Evolutionary conservation across 2,329 filamentous ascomycete species (phyloP).

Genomic region (Neodidymelliopsis sp.): DNA sequence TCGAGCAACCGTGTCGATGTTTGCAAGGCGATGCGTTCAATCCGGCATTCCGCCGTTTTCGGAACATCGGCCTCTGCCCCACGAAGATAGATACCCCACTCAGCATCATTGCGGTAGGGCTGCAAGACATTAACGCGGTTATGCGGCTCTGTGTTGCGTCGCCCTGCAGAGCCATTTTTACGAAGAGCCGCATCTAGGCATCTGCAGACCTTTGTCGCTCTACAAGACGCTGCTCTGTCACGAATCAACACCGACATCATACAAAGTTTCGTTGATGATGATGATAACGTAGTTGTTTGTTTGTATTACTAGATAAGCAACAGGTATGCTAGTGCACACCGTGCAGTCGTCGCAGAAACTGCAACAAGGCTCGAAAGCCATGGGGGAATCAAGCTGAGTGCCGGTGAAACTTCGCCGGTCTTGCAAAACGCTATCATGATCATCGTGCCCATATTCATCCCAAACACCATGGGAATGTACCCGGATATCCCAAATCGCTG

Average conservation of each 20-base stretch:
- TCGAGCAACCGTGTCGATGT: background rate
- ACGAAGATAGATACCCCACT: slow-evolving; percentile 8
- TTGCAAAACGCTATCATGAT: slow-evolving; percentile 28
- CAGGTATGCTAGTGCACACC: background rate
- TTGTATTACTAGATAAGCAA: slow-evolving; percentile 5
- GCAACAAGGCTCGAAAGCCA: slow-evolving; percentile 13
- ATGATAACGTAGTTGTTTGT: slow-evolving; percentile 11
- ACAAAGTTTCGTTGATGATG: background rate
- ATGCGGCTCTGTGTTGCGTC: slow-evolving; percentile 16
- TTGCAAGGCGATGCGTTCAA: slow-evolving; percentile 4
- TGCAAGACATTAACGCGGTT: slow-evolving; percentile 5
- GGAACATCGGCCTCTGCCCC: slow-evolving; percentile 15
- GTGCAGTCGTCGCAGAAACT: slow-evolving; percentile 11
- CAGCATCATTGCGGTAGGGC: slow-evolving; percentile 2
- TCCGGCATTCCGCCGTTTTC: slow-evolving; percentile 3
- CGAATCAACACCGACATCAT: background rate
- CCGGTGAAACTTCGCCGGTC: slow-evolving; percentile 16
- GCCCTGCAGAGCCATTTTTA: slow-evolving; percentile 1
- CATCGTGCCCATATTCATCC: slow-evolving; percentile 23
- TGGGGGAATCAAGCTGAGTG: slow-evolving; percentile 20
- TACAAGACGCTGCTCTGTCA: background rate
- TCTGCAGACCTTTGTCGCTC: background rate
- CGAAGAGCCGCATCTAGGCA: slow-evolving; percentile 3
- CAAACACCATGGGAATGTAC: slow-evolving; percentile 16
- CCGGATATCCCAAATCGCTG: slow-evolving; percentile 4